Conservation (phyloP, 371 early-diverging fungal genomes). For the Parasitella parasitica region DNA sequence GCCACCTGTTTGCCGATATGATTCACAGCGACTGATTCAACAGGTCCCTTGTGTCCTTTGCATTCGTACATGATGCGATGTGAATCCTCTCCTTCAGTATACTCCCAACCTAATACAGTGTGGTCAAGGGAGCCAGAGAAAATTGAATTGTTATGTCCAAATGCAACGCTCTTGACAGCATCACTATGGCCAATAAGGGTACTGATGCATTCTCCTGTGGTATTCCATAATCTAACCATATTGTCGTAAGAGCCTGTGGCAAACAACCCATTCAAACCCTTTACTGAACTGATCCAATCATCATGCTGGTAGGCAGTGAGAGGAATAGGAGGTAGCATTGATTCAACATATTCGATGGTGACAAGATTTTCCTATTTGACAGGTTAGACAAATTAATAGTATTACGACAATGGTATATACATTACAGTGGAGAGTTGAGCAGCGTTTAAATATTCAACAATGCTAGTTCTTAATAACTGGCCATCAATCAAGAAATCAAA, state of each 20-base stretch:
- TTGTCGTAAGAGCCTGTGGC: constrained; percentile 87
- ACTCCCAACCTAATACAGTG: constrained; percentile 49
- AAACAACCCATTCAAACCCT: constrained; percentile 52
- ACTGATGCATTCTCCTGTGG: constrained; percentile 68
- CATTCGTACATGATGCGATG: constrained; percentile 63
- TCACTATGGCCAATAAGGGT: constrained; percentile 71
- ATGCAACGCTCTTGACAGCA: constrained; percentile 65
- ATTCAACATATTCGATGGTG: constrained; percentile 89
- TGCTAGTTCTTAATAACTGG: constrained; percentile 77
- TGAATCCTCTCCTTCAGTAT: constrained; percentile 20
- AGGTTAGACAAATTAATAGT: no score
- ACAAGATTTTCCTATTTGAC: constrained; percentile 74
- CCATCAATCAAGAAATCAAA: constrained; percentile 94
- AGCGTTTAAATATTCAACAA: constrained; percentile 72
- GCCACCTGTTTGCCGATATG: constrained; percentile 59
- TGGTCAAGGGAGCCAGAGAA: constrained; percentile 54
- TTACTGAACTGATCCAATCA: constrained; percentile 90
- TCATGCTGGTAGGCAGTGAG: constrained; percentile 81
- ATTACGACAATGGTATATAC: neutral
- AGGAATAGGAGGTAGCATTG: constrained; percentile 82
- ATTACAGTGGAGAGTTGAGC: constrained; percentile 76
- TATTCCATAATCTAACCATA: constrained; percentile 81
- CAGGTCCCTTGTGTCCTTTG: constrained; percentile 73
- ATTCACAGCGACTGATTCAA: constrained; percentile 62
- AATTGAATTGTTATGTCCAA: constrained; percentile 32